phyloP scores from a whole-genome alignment of 2,329 filamentous ascomycete genomes.

The Colletotrichum cuscutae region DNA sequence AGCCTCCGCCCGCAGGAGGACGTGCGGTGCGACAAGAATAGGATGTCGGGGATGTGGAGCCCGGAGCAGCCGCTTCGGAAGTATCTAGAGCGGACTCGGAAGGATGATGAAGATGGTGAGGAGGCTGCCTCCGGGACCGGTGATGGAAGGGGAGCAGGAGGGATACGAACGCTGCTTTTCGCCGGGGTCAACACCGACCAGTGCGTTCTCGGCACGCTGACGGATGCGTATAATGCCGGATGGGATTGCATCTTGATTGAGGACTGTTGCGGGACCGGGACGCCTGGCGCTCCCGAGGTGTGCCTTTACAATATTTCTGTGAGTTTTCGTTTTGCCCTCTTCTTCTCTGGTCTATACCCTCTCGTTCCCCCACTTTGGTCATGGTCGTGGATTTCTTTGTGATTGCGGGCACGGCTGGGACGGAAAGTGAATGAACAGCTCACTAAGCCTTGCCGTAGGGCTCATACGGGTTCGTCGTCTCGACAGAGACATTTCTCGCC shows the following conservation, averaged over 20 bases:
- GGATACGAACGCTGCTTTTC: slow-evolving; percentile 62
- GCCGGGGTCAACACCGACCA: slow-evolving; percentile 71
- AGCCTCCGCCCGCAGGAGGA: slow-evolving; percentile 49
- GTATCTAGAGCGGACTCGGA: slow-evolving; percentile 44
- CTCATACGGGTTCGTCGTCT: slow-evolving; percentile 29
- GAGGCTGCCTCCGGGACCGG: slow-evolving; percentile 9
- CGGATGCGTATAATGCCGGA: slow-evolving; percentile 65
- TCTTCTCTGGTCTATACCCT: background rate
- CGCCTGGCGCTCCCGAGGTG: slow-evolving; percentile 25
- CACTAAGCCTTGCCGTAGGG: slow-evolving; percentile 9
- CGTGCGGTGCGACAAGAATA: slow-evolving; percentile 65
- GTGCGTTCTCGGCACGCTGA: slow-evolving; percentile 66
- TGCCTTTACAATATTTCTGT: slow-evolving; percentile 28
- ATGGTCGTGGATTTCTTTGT: background rate
- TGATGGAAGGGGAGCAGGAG: slow-evolving; percentile 37
- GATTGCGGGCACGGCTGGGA: background rate
- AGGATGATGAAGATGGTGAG: background rate
- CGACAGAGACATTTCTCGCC: slow-evolving; percentile 18
- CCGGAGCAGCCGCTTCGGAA: slow-evolving; percentile 52
- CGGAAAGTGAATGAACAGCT: background rate
- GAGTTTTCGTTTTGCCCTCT: background rate
- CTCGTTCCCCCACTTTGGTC: background rate
- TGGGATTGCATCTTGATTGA: slow-evolving; percentile 33
- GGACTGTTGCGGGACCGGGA: slow-evolving; percentile 30
- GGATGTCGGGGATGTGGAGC: slow-evolving; percentile 67